Conservation (phyloP, 73 alveolate genomes). For the Diophrys sp. region DNA sequence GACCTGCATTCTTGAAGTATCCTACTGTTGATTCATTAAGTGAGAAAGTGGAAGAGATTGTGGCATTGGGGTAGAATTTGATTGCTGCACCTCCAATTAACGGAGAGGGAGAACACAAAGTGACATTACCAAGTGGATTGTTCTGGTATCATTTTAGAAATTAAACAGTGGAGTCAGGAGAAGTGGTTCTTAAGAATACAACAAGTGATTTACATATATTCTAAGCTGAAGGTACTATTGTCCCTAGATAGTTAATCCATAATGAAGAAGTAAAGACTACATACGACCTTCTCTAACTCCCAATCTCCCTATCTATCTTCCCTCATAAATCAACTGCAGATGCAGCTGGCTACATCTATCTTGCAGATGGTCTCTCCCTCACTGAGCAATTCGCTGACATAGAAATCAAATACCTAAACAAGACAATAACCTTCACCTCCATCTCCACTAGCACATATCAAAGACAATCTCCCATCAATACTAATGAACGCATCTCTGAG, state of each 20-base stretch:
- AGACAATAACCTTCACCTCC: neutral
- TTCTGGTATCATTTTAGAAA: neutral
- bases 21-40: neutral
- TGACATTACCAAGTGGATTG: neutral
- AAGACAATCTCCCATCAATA: too few species aligned
- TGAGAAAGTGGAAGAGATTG: neutral
- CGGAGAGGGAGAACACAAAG: neutral
- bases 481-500: slow-evolving; percentile 5
- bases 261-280: neutral
- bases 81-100: neutral
- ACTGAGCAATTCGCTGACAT: neutral
- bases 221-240: too few species aligned
- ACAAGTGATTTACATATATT: too few species aligned
- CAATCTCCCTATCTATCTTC: neutral
- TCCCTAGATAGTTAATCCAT: too few species aligned
- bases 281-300: neutral
- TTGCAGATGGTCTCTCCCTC: slow-evolving; percentile 2
- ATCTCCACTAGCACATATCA: too few species aligned
- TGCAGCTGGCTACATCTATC: slow-evolving; percentile 8
- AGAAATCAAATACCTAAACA: slow-evolving; percentile 4
- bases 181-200: too few species aligned
- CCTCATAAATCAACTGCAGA: slow-evolving; percentile 8
- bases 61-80: slow-evolving; percentile 2
- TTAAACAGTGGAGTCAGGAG: too few species aligned
- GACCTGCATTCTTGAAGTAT: slow-evolving; percentile 10